phyloP scores from a whole-genome alignment of 805 yeast species.

The Myxozyma lipomycoides region DNA sequence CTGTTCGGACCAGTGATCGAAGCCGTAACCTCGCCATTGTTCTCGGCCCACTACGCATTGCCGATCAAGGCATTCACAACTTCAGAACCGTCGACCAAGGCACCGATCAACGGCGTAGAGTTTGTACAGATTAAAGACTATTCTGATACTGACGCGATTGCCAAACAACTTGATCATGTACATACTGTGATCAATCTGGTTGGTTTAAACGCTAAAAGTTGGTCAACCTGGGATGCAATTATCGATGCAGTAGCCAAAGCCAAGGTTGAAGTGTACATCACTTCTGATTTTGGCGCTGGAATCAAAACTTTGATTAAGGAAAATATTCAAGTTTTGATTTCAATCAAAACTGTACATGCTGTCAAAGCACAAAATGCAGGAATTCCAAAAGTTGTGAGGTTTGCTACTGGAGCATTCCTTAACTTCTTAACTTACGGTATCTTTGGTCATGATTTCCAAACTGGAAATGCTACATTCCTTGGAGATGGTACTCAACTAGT shows the following conservation, averaged over 20 bases:
- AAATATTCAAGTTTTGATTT: conserved; percentile 2
- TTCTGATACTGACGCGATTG: conserved; percentile 30
- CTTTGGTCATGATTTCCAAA: conserved; percentile 12
- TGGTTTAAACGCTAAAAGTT: conserved; percentile 38
- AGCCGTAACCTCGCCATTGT: conserved; percentile 45
- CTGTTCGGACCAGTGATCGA: conserved; percentile 48
- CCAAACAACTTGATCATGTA: conserved; percentile 42
- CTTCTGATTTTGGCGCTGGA: conserved; percentile 59
- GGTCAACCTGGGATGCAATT: conserved; percentile 44
- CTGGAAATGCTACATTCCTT: conserved; percentile 14
- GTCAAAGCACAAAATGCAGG: conserved; percentile 29
- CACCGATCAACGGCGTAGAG: conserved; percentile 9
- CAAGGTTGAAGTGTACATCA: conserved; percentile 50
- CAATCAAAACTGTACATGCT: conserved; percentile 19
- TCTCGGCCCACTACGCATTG: conserved; percentile 42
- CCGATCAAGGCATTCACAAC: conserved; percentile 56
- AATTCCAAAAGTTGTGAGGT: conserved; percentile 29
- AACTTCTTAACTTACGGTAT: conserved; percentile 19
- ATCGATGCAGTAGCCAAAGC: conserved; percentile 39
- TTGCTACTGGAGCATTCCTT: conserved; percentile 29
- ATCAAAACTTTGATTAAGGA: conserved; percentile 1
- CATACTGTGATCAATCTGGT: conserved; percentile 52
- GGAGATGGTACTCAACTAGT: conserved; percentile 25
- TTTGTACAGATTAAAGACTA: conserved; percentile 17
- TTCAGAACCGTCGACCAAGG: conserved; percentile 38